Conservation (phyloP, 805 yeast species). For the Candida odintsovae region DNA sequence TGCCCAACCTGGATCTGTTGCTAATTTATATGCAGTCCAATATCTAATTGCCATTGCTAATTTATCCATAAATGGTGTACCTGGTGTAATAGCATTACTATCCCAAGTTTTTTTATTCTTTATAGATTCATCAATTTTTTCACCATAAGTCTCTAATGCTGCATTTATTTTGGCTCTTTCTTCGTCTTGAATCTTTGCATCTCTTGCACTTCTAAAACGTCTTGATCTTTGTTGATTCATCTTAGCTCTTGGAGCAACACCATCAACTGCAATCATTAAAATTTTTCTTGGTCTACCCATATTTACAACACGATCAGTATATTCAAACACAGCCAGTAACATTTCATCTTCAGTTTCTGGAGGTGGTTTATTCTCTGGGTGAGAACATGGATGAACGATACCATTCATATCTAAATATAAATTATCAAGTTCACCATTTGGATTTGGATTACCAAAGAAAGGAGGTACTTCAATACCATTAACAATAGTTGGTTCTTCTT, state of each 20-base stretch:
- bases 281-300: slow-evolving; percentile 96
- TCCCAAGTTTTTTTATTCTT: slow-evolving; percentile 84
- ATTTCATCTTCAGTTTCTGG: slow-evolving; percentile 97
- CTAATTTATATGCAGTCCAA: slow-evolving; percentile 80
- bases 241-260: slow-evolving; percentile 97
- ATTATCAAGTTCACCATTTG: slow-evolving; percentile 94
- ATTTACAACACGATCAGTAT: slow-evolving; percentile 84
- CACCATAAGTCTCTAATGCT: slow-evolving; percentile 38
- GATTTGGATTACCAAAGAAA: slow-evolving; percentile 70
- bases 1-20: slow-evolving; percentile 86
- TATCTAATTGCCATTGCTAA: slow-evolving; percentile 77
- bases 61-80: slow-evolving; percentile 93
- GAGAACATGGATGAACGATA: slow-evolving; percentile 98
- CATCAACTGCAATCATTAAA: slow-evolving; percentile 94
- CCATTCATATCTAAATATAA: slow-evolving; percentile 97
- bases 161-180: slow-evolving; percentile 48
- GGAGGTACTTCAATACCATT: slow-evolving; percentile 63
- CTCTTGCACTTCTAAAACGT: slow-evolving; percentile 87
- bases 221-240: slow-evolving; percentile 97
- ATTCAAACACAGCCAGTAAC: slow-evolving; percentile 88
- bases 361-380: slow-evolving; percentile 93
- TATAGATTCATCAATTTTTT: slow-evolving; percentile 67
- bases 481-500: slow-evolving; percentile 54
- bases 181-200: slow-evolving; percentile 73
- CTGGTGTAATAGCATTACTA: slow-evolving; percentile 94